phyloP scores from a whole-genome alignment of 257 asterid species.

The Jacaranda mimosifolia region DNA sequence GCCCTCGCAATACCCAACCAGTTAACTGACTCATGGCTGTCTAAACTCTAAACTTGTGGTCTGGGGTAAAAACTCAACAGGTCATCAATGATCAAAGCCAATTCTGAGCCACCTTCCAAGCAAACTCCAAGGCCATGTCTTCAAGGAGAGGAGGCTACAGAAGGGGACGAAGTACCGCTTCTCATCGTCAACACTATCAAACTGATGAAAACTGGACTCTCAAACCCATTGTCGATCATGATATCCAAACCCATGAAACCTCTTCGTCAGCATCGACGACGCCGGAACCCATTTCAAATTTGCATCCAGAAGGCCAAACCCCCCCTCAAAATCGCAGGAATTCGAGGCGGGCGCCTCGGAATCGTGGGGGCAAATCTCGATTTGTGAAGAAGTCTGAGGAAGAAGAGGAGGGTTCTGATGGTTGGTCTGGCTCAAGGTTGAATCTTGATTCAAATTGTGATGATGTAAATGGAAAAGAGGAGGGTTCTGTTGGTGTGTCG shows the following conservation, averaged over 20 bases:
- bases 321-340: conserved; percentile 31
- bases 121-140: conserved; percentile 27
- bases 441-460: conserved; percentile 24
- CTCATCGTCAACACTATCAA: conserved; percentile 7
- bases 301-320: conserved; percentile 24
- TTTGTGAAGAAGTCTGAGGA: conserved; percentile 36
- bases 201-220: conserved; percentile 32
- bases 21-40: no score
- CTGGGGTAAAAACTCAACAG: no score
- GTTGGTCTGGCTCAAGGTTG: conserved; percentile 25
- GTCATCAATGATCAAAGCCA: background rate
- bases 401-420: conserved; percentile 29
- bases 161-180: conserved; percentile 21
- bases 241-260: conserved; percentile 21
- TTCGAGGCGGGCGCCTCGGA: conserved; percentile 38
- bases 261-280: conserved; percentile 29
- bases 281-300: conserved; percentile 13
- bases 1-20: no score
- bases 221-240: conserved; percentile 32
- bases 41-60: no score
- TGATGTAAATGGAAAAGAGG: conserved; percentile 29
- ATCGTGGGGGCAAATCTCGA: conserved; percentile 34
- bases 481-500: conserved; percentile 32
- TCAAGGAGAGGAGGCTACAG: conserved; percentile 26
- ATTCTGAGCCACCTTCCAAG: background rate